Evolutionary conservation across 805 yeast genomes (phyloP).

Genomic region (Lachancea quebecensis): DNA sequence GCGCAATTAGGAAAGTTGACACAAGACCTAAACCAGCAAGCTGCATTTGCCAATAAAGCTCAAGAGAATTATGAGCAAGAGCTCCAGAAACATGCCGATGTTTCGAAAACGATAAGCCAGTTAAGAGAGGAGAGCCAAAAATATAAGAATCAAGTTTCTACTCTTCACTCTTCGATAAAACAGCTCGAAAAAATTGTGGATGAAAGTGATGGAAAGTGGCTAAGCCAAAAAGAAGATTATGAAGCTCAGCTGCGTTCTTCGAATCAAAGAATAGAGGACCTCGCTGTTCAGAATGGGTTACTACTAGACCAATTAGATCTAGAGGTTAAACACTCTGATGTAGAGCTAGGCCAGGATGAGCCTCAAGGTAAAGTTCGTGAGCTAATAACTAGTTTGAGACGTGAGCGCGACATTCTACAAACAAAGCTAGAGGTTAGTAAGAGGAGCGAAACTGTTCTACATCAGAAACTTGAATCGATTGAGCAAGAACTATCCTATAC

Average conservation of each 20-base stretch:
- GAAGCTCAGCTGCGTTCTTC: slow-evolving; percentile 44
- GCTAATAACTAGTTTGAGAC: slow-evolving; percentile 55
- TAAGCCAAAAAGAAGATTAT: slow-evolving; percentile 34
- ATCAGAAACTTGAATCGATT: slow-evolving; percentile 42
- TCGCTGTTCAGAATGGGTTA: slow-evolving; percentile 60
- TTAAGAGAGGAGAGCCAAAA: slow-evolving; percentile 35
- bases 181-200: slow-evolving; percentile 32
- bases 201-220: slow-evolving; percentile 41
- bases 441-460: slow-evolving; percentile 49
- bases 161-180: slow-evolving; percentile 19
- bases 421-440: slow-evolving; percentile 46
- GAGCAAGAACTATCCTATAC: slow-evolving; percentile 47
- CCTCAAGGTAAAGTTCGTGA: slow-evolving; percentile 37
- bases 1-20: slow-evolving; percentile 28
- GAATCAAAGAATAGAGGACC: slow-evolving; percentile 43
- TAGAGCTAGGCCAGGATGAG: slow-evolving; percentile 5
- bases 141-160: slow-evolving; percentile 16
- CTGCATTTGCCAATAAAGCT: slow-evolving; percentile 39
- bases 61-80: slow-evolving; percentile 52
- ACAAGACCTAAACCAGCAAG: slow-evolving; percentile 39
- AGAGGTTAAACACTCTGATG: slow-evolving; percentile 16
- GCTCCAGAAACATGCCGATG: slow-evolving; percentile 47
- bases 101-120: slow-evolving; percentile 36
- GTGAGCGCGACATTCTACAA: slow-evolving; percentile 67
- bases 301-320: slow-evolving; percentile 62